Conservation (phyloP, 1,139 yeast species). For the Candida labiduridarum region DNA sequence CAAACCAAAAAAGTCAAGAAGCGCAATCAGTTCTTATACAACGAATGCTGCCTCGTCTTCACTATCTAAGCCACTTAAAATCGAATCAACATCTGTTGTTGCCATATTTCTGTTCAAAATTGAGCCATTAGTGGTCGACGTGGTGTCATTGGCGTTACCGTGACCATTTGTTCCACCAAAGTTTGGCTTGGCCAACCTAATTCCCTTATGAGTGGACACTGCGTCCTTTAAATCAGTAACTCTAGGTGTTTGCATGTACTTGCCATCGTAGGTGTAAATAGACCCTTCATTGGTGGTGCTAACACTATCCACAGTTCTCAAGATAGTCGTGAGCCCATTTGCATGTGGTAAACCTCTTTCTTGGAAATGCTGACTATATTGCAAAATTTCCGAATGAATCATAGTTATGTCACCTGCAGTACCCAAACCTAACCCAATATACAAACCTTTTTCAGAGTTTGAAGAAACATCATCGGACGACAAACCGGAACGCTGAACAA, state of each 20-base stretch:
- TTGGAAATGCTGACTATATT: conserved; percentile 18
- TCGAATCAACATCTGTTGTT: conserved; percentile 37
- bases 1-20: neutral
- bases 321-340: conserved; percentile 10
- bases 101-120: conserved; percentile 37
- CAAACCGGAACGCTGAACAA: conserved; percentile 12
- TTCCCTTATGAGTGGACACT: conserved; percentile 19
- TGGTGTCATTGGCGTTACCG: neutral
- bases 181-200: conserved; percentile 2
- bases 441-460: conserved; percentile 16
- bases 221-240: conserved; percentile 50
- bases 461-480: conserved; percentile 15
- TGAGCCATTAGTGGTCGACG: conserved; percentile 26
- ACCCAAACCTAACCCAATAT: conserved; percentile 38
- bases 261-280: conserved; percentile 20
- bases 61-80: conserved; percentile 38
- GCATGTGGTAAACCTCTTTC: conserved; percentile 15
- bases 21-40: conserved; percentile 20
- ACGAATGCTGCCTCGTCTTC: conserved; percentile 40
- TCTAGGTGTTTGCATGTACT: conserved; percentile 31
- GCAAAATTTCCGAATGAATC: conserved; percentile 39
- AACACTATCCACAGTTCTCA: conserved; percentile 9
- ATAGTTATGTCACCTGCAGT: conserved; percentile 45
- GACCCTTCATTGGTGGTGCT: conserved; percentile 21
- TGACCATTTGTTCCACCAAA: conserved; percentile 6